A percentile compares a stretch with the other conserved stretches of the same genome.
phyloP scores from a whole-genome alignment of 306 rosid genomes.

The Corylus americana region DNA sequence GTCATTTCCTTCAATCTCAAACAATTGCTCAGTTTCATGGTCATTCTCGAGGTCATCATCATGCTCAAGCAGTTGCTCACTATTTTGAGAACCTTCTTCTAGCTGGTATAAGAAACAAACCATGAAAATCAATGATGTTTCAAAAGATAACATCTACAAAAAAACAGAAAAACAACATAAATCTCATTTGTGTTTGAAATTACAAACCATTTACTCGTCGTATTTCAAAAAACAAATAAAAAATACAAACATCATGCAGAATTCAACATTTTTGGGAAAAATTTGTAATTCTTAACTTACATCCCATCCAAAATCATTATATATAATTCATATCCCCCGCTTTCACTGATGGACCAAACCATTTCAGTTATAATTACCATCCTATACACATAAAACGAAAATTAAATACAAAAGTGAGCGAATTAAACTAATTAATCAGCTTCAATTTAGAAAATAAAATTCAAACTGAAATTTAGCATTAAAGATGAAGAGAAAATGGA shows the following conservation, averaged over 20 bases:
- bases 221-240: too few relatives aligned
- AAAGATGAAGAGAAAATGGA: background rate
- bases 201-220: too few relatives aligned
- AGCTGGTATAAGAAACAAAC: constrained; percentile 51
- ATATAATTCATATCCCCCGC: too few relatives aligned
- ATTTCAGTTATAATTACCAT: background rate
- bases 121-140: constrained; percentile 21
- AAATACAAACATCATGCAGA: background rate
- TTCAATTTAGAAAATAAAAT: background rate
- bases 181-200: background rate
- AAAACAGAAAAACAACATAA: background rate
- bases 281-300: background rate
- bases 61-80: constrained; percentile 41
- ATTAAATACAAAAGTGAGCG: background rate
- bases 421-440: background rate
- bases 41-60: constrained; percentile 49
- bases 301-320: background rate
- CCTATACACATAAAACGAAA: background rate
- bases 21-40: constrained; percentile 37
- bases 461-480: background rate
- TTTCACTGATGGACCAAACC: background rate
- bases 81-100: constrained; percentile 65
- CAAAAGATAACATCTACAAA: constrained; percentile 23
- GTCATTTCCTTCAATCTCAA: constrained; percentile 41
- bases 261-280: background rate